Base-by-base conservation (phyloP, 305 asterid species). In the Fraxinus dipetala region DNA sequence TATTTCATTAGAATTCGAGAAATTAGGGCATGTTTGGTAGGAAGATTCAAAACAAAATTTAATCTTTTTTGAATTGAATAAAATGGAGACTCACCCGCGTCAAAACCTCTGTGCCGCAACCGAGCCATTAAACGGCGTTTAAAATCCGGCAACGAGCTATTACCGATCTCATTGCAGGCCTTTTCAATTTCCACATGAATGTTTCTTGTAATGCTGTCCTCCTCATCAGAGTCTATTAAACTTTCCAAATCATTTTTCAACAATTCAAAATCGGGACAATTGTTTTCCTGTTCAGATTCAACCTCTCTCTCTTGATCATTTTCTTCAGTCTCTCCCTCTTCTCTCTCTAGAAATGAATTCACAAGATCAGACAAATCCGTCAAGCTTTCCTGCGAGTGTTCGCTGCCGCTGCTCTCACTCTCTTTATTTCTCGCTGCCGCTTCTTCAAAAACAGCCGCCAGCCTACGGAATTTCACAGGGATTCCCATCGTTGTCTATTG, bases 341-440 rank as follows among this genome's bases (percentile, higher is more conserved):
- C 91, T 31, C 89, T 87, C 84, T 93, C 96, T 0, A 94, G 80
- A 86, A 92, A 96, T 6, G 95, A 94, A 48, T 96, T 91, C 2
- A 94, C 94, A 59, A 94, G 95, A 78, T 79, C 87, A 0, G 96
- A 92, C 69, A 93, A 82, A 83, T 92, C 94, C 43, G 90, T 67
- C 74, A 28, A 67, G 35, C 74, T 67, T 30, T 67, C 74, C 18
- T 38, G 87, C 0, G 97, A 93, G 86, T 96, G 91, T 75, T 94
- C 98, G 89, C 97, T 96, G 82, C 98, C 98, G 89, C 98, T 96
- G 91, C 98, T 96, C 56, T 91, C 97, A 74, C 81, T 89, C 0
- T 89, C 87, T 85, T 90, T 70, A 1, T 16, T 61, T 13, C 78
- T 85, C 84, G 86, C 86, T 7, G 93, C 92, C 84, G 87, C 91